phyloP scores from a whole-genome alignment of 192 early-diverging fungal genomes.

The Coemansia guatemalensis region DNA sequence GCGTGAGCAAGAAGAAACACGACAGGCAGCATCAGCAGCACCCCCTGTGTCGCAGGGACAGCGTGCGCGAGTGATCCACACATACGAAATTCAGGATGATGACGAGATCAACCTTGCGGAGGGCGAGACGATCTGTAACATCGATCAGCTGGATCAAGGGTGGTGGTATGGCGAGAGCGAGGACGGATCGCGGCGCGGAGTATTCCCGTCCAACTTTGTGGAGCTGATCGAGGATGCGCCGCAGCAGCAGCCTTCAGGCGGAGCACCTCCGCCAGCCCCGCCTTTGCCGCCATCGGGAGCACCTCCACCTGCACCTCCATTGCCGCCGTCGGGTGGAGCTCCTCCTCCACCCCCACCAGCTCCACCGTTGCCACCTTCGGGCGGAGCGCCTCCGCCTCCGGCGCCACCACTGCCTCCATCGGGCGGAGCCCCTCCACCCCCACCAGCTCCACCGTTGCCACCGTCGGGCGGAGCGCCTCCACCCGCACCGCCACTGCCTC shows the following conservation, averaged over 20 bases:
- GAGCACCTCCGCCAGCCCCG: slow-evolving; percentile 16
- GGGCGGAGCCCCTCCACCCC: slow-evolving; percentile 2
- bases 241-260: neutral
- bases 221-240: slow-evolving; percentile 52
- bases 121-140: slow-evolving; percentile 75
- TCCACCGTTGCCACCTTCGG: slow-evolving; percentile 8
- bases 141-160: slow-evolving; percentile 82
- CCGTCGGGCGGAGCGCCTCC: slow-evolving; percentile 1
- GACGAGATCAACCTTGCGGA: slow-evolving; percentile 87
- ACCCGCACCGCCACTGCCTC: slow-evolving; percentile 19
- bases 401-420: slow-evolving; percentile 23
- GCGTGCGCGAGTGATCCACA: slow-evolving; percentile 65
- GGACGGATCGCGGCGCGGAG: slow-evolving; percentile 68
- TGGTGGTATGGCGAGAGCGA: slow-evolving; percentile 90
- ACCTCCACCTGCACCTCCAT: slow-evolving; percentile 18
- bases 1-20: slow-evolving; percentile 30
- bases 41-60: slow-evolving; percentile 15
- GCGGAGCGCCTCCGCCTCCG: slow-evolving; percentile 9
- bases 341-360: slow-evolving; percentile 18
- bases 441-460: slow-evolving; percentile 13
- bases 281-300: slow-evolving; percentile 11
- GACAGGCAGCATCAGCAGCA: slow-evolving; percentile 10
- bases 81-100: slow-evolving; percentile 73
- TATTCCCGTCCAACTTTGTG: slow-evolving; percentile 81
- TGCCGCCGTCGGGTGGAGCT: slow-evolving; percentile 7